Evolutionary conservation across 176 grass and related monocot genomes (phyloP), one percentile per base, ranked within the genome.

Genomic region (Paspalum vaginatum): DNA sequence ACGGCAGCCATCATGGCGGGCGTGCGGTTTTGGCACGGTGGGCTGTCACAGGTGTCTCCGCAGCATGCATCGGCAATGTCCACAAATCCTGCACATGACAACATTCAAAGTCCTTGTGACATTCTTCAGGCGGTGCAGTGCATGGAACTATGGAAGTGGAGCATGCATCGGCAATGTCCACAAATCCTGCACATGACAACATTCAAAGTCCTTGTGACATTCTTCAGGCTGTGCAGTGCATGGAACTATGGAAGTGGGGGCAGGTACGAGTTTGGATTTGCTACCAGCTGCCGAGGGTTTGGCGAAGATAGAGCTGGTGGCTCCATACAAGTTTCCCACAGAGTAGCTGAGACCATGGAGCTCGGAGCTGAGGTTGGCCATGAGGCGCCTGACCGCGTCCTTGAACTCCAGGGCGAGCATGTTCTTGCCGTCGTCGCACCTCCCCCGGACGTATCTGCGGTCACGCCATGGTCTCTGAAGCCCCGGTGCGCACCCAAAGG

Each of bases 331-430:
- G 64, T 79, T 68, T 9, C 15, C 75, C 11, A 86, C 6, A 2
- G 83, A 86, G 64, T 86, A 86, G 21, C 13, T 44, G 9, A 79
- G 11, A 5, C 67, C 68, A 45, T 20, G 5, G 5, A 81, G 78
- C 27, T 81, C 20, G 18, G 56, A 59, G 14, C 12, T 37, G 26
- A 68, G 77, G 27, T 8, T 22, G 18, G 41, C 52, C 22, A 87
- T 2, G 53, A 87, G 78, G 8, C 48, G 8, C 38, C 48, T 67
- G 40, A 87, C 5, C 7, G 5, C 71, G 5, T 61, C 52, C 11
- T 87, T 87, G 57, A 87, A 87, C 43, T 81, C 85, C 52, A 2
- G 3, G 8, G 62, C 24, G 11, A 77, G 61, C 16, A 17, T 56
- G 80, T 82, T 81, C 53, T 11, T 11, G 63, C 17, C 42, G 17